Base-by-base conservation (phyloP, 306 rosid species). In the Fragaria vesca region DNA sequence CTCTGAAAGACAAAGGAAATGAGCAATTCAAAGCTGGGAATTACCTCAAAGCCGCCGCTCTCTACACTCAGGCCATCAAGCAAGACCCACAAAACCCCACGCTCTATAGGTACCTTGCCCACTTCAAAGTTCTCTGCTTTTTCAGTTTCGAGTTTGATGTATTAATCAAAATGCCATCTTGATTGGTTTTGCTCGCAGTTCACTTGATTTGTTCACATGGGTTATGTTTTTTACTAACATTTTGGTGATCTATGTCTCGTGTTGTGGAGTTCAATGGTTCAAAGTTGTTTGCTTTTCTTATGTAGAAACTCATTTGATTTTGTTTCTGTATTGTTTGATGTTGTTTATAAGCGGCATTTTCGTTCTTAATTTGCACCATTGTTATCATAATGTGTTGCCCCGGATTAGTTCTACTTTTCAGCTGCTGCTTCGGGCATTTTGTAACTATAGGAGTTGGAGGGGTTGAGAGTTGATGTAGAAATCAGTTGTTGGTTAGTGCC, bases 51-150 rank as follows among this genome's bases (percentile, higher is more conserved):
- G 99, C 98, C 73, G 98, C 99, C 61, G 99, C 97, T 43, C 81
- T 90, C 54, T 96, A 96, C 88, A 96, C 99, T 38, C 99, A 93
- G 83, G 99, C 99, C 70, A 96, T 93, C 85, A 96, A 96, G 86
- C 85, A 85, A 72, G 99, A 96, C 87, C 93, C 97, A 47, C 85
- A 91, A 2, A 96, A 93, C 79, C 89, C 91, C 60, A 89, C 98
- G 72, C 97, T 96, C 48, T 96, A 90, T 55, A 96, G 99, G 99
- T 95, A 76, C 82, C 38, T 71, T 71, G 46, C 63, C 71, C 63
- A 26, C 60, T 55, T 30, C 69, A 13, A 69, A 28, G 8, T 18
- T 42, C 30, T 28, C 3, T 1, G 6, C 1, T 51, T 46, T 65
- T 24, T 26, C 12, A 15, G 50, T 26, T 63, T 34, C 12, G 1